Conservation (phyloP, 164 flowering plant genomes). For the Paratinospora sagittata region DNA sequence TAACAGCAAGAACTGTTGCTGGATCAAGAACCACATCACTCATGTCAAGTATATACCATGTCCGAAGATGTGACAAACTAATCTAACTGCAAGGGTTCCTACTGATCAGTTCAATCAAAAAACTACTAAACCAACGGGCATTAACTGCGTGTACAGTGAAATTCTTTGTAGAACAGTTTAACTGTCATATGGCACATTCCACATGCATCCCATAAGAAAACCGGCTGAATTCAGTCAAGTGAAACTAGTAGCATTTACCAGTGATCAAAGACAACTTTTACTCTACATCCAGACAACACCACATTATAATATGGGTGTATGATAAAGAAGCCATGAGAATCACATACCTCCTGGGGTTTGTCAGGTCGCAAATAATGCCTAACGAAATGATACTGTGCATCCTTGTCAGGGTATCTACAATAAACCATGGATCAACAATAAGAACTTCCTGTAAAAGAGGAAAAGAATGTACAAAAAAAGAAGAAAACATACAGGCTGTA, state of each 20-base stretch:
- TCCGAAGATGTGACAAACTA: neutral
- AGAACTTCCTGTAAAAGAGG: neutral
- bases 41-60: neutral
- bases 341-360: constrained; percentile 63
- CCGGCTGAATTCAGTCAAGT: neutral
- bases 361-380: constrained; percentile 77
- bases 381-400: constrained; percentile 85
- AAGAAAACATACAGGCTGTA: constrained; percentile 61
- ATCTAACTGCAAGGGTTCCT: neutral
- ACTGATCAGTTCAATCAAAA: neutral
- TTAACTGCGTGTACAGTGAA: too few relatives aligned
- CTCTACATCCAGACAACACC: neutral
- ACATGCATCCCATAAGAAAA: neutral
- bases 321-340: neutral
- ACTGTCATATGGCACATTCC: neutral
- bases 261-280: neutral
- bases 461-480: constrained; percentile 9
- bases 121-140: too few relatives aligned
- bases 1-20: neutral
- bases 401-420: constrained; percentile 75
- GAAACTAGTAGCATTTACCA: neutral
- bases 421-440: constrained; percentile 9
- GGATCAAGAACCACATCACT: neutral
- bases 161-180: too few relatives aligned
- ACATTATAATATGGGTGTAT: neutral